Conservation (phyloP, 441 rosid genomes). For the Aquilaria agallochum region DNA sequence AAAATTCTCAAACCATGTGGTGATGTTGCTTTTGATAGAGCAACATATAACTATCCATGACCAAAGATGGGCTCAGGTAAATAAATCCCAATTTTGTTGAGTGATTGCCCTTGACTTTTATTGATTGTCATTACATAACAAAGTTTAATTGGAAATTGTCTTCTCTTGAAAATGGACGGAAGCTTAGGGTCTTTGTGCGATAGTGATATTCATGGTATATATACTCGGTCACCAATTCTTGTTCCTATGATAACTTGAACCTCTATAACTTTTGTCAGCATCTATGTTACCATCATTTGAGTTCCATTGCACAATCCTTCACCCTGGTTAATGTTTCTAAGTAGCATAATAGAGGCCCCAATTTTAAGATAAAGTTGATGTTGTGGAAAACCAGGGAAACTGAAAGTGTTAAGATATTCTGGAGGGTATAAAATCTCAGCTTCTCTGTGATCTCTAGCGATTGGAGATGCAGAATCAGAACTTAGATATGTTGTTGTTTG, state of each 20-base stretch:
- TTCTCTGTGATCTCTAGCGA: background rate
- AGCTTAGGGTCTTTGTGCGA: no score
- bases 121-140: background rate
- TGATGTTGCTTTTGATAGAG: no score
- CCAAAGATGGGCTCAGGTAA: no score
- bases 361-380: conserved; percentile 6
- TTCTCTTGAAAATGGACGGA: no score
- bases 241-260: background rate
- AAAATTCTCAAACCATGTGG: no score
- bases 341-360: background rate
- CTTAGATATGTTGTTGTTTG: background rate
- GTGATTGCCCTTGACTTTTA: background rate
- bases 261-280: background rate
- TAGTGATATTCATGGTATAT: no score
- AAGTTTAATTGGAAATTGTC: background rate
- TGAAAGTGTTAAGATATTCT: conserved; percentile 1
- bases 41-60: no score
- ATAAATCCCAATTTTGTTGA: no score
- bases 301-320: conserved; percentile 7
- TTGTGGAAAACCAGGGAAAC: background rate
- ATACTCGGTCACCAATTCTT: no score
- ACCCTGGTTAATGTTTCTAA: conserved; percentile 2
- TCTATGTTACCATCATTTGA: background rate
- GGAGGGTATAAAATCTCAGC: background rate
- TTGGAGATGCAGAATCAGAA: background rate